Base-by-base conservation (phyloP, 225 moss, liverwort and hornwort species). In the Ulota crispa region DNA sequence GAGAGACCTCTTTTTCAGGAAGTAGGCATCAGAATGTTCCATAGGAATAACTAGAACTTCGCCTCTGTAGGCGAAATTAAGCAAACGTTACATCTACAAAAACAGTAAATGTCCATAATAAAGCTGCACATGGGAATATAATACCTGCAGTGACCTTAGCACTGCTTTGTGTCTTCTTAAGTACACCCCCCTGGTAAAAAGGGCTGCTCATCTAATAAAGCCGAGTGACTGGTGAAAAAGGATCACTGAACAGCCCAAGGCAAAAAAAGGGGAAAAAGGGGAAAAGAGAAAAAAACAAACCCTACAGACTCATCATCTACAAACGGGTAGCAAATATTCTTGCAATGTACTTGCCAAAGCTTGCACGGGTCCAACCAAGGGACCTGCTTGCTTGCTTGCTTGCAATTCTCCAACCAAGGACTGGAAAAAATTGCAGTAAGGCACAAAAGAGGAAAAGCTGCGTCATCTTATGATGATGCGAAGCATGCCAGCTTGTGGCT, bases 401-500 rank as follows among this genome's bases (percentile, higher is more conserved):
- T 13, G 59, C 12, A 34, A 50, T 37, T 19, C 36, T 37, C 75
- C 75, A 63, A 55, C 68, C 66, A 23, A 66, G 34, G 15, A 45
- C 64, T 71, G 68, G 36, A 73, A 77, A 78, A 50, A 5, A 50
- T 50, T 26, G n/a, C 79, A 66, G 30, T n/a, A 26, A 16, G 14
- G 31, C 9, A 78, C 84, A 78, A 68, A 75, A 36, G 26, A 18
- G 47, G 15, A 4, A 5, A 78, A 26, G 37, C 79, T 73, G 43
- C 72, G 85, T 91, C 91, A 91, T 87, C 91, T 91, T 66, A 89
- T 87, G 83, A 84, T 85, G 83, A 92, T 86, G 80, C 89, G 87
- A n/a, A 92, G 92, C 92, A 92, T 92, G 66, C 91, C 92, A 0
- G 91, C 80, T 73, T 91, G 87, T 1, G 86, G 80, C 86, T 92